Evolutionary conservation across 495 filamentous ascomycete species (phyloP).

Genomic region (Cercophora samala): DNA sequence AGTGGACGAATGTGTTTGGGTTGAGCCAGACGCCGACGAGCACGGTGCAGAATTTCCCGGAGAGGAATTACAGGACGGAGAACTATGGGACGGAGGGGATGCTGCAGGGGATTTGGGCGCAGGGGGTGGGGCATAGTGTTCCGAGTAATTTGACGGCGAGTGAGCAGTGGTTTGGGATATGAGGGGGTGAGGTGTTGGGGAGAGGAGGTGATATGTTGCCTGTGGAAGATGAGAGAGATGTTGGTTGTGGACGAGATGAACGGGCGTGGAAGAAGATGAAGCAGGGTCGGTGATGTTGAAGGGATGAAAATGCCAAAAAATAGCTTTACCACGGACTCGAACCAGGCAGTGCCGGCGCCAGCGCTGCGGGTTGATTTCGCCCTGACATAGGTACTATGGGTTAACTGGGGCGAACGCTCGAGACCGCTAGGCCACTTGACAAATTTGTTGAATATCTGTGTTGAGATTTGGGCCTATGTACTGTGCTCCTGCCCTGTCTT

Average conservation of each 20-base stretch:
- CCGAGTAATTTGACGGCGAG: slow-evolving; percentile 38
- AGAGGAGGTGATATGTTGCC: neutral
- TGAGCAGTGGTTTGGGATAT: slow-evolving; percentile 40
- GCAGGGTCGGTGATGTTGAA: neutral
- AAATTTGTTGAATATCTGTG: too few species aligned
- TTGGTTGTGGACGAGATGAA: neutral
- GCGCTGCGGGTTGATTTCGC: too few species aligned
- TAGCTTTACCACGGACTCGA: too few species aligned
- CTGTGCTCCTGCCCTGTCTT: too few species aligned
- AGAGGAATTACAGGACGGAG: slow-evolving; percentile 37
- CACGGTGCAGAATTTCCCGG: slow-evolving; percentile 34
- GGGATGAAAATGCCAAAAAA: too few species aligned
- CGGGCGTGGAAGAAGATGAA: neutral
- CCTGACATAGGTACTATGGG: too few species aligned
- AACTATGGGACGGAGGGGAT: slow-evolving; percentile 32
- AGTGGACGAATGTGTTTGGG: slow-evolving; percentile 52
- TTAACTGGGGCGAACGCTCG: too few species aligned
- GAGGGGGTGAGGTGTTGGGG: slow-evolving; percentile 1
- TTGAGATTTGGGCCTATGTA: too few species aligned
- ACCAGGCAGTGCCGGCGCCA: too few species aligned
- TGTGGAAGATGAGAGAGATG: neutral
- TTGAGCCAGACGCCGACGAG: slow-evolving; percentile 32
- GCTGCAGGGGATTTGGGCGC: slow-evolving; percentile 42
- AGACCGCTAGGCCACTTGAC: too few species aligned
- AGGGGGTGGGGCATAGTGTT: slow-evolving; percentile 40